These are phyloP conservation scores for Verbena officinalis DNA, from an alignment of 257 asterid species.

Conservation along the genomic window DNA sequence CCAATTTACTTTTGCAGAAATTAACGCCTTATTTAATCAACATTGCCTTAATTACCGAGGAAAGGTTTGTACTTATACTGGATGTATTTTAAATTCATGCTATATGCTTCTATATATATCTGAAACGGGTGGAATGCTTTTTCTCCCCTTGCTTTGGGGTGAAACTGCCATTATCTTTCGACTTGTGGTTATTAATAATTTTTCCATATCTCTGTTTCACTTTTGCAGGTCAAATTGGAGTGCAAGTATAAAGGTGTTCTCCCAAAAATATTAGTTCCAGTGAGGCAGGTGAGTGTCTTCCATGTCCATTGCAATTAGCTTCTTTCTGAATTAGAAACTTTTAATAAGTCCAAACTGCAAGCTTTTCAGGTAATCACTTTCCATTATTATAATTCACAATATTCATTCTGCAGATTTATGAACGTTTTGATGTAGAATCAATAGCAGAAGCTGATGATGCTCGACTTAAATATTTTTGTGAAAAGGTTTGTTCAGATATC, in stretches of 20 bases:
- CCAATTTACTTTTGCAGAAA: slow-evolving; percentile 54
- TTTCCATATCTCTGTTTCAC: slow-evolving; percentile 6
- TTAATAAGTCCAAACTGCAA: neutral
- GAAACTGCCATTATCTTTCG: slow-evolving; percentile 8
- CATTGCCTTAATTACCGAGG: slow-evolving; percentile 86
- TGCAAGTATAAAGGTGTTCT: slow-evolving; percentile 83
- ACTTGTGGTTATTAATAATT: slow-evolving; percentile 7
- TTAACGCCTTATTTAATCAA: slow-evolving; percentile 75
- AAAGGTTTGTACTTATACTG: slow-evolving; percentile 61
- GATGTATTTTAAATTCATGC: slow-evolving; percentile 17
- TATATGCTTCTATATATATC: neutral
- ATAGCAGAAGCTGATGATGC: slow-evolving; percentile 70
- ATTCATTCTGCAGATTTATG: slow-evolving; percentile 59
- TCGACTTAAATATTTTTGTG: slow-evolving; percentile 74
- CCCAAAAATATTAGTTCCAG: slow-evolving; percentile 74
- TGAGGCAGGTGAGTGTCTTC: slow-evolving; percentile 60
- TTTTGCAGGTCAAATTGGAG: slow-evolving; percentile 73
- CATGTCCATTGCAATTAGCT: slow-evolving; percentile 7
- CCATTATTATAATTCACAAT: slow-evolving; percentile 20
- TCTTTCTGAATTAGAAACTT: neutral
- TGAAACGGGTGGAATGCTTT: neutral
- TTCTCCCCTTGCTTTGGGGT: neutral
- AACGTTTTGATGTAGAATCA: slow-evolving; percentile 70
- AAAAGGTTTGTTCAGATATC: slow-evolving; percentile 56
- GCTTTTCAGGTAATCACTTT: slow-evolving; percentile 15